These are phyloP conservation scores for Cutaneotrichosporon curvatum DNA, from an alignment of 1,284 basidiomycete species.

Conservation along the genomic window DNA sequence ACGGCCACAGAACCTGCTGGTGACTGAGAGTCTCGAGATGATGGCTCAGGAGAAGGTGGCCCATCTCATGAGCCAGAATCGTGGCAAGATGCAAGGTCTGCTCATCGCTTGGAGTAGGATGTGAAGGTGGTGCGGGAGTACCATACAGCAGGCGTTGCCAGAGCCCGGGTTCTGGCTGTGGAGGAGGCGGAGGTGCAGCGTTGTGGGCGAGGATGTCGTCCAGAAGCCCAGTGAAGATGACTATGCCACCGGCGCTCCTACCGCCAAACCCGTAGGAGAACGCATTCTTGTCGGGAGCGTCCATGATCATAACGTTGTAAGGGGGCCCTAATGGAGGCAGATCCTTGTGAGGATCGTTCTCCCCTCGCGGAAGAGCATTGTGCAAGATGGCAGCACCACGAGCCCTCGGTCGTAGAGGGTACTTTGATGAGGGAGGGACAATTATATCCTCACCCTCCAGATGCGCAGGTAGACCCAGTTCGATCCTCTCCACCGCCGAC, in stretches of 20 bases:
- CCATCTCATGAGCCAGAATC: conserved; percentile 77
- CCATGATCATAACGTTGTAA: conserved; percentile 75
- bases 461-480: neutral
- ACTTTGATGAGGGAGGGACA: conserved; percentile 33
- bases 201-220: conserved; percentile 62
- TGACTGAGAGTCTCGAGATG: conserved; percentile 82
- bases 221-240: conserved; percentile 79
- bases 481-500: conserved; percentile 3
- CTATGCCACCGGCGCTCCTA: conserved; percentile 77
- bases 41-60: conserved; percentile 77
- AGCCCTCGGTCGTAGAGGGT: conserved; percentile 42
- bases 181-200: conserved; percentile 18
- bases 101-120: conserved; percentile 58
- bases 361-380: conserved; percentile 34
- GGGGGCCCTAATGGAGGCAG: conserved; percentile 61
- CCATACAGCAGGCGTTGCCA: conserved; percentile 17
- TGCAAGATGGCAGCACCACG: conserved; percentile 40
- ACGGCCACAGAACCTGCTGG: conserved; percentile 70
- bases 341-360: conserved; percentile 26
- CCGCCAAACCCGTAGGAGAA: conserved; percentile 88
- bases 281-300: conserved; percentile 72
- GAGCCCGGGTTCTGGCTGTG: conserved; percentile 7
- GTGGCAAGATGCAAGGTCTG: conserved; percentile 78
- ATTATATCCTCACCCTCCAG: neutral
- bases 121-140: conserved; percentile 20